These are phyloP conservation scores for Penicillium sp. DNA, from an alignment of 2,329 filamentous ascomycete genomes.

Conservation along the genomic window DNA sequence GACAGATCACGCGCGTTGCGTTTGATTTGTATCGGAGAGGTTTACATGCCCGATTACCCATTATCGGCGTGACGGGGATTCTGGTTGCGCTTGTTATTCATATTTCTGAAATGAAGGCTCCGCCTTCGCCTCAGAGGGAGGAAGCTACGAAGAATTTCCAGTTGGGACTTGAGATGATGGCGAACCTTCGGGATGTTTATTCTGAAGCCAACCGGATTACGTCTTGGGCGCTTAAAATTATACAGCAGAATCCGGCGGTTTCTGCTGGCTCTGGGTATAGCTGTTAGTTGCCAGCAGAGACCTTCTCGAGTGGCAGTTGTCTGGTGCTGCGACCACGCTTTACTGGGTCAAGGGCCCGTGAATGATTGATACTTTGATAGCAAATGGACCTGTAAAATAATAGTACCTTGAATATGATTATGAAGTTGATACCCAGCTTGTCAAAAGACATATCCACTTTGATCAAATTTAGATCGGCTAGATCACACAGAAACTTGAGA, in stretches of 20 bases:
- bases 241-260: neutral
- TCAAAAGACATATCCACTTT: too few relatives aligned
- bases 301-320: neutral
- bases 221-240: conserved; percentile 15
- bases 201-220: conserved; percentile 16
- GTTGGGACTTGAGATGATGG: conserved; percentile 16
- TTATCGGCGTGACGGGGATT: conserved; percentile 19
- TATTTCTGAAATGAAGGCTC: conserved; percentile 15
- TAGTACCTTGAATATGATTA: neutral
- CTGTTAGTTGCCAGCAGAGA: neutral
- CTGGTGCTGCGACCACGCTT: too few relatives aligned
- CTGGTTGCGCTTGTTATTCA: conserved; percentile 21
- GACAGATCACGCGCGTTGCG: conserved; percentile 18
- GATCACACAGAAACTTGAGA: too few relatives aligned
- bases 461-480: too few relatives aligned
- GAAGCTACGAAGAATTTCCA: conserved; percentile 15
- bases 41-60: conserved; percentile 15
- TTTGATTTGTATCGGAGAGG: conserved; percentile 13
- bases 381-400: neutral
- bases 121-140: neutral
- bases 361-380: too few relatives aligned
- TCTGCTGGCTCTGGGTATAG: neutral
- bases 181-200: conserved; percentile 16
- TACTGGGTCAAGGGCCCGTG: too few relatives aligned
- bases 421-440: too few relatives aligned